These are phyloP conservation scores for Penicillium sp. DNA, from an alignment of 2,329 filamentous ascomycete species.

Conservation along the genomic window DNA sequence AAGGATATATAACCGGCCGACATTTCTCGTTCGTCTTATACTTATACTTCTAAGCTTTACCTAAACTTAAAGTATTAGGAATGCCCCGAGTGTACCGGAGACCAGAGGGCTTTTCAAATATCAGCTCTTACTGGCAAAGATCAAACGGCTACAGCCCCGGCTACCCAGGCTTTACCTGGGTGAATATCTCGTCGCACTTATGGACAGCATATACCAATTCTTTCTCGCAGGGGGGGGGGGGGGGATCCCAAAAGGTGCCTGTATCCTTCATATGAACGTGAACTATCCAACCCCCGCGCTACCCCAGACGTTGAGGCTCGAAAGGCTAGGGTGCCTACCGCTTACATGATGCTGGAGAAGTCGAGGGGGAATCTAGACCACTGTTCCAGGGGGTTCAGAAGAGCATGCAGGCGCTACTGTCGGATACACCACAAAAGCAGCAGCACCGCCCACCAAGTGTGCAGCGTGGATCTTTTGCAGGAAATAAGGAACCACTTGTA, in stretches of 20 bases:
- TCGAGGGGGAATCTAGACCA: constrained; percentile 18
- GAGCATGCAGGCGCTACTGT: constrained; percentile 21
- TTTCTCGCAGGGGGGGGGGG: too few relatives aligned
- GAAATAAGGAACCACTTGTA: not conserved
- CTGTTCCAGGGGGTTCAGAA: constrained; percentile 17
- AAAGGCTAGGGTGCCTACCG: constrained; percentile 18
- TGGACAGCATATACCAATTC: not conserved
- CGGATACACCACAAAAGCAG: constrained; percentile 14
- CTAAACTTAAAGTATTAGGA: not conserved
- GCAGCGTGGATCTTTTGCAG: not conserved
- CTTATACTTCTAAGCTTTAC: not conserved
- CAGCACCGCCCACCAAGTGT: not conserved
- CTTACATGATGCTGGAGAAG: constrained; percentile 17
- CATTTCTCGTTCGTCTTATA: not conserved
- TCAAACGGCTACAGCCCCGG: not conserved
- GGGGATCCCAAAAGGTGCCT: constrained; percentile 22
- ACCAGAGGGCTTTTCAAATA: not conserved
- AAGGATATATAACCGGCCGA: not conserved
- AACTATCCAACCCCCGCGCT: constrained; percentile 17
- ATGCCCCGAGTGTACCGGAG: constrained; percentile 9
- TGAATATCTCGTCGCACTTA: not conserved
- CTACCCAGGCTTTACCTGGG: not conserved
- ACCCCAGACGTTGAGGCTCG: constrained; percentile 13
- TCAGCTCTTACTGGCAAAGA: not conserved
- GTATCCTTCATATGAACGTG: constrained; percentile 26